Evolutionary conservation across 2,329 filamentous ascomycete genomes (phyloP), one percentile per base, ranked within the genome.

Genomic region (Cadophora luteo-olivacea): DNA sequence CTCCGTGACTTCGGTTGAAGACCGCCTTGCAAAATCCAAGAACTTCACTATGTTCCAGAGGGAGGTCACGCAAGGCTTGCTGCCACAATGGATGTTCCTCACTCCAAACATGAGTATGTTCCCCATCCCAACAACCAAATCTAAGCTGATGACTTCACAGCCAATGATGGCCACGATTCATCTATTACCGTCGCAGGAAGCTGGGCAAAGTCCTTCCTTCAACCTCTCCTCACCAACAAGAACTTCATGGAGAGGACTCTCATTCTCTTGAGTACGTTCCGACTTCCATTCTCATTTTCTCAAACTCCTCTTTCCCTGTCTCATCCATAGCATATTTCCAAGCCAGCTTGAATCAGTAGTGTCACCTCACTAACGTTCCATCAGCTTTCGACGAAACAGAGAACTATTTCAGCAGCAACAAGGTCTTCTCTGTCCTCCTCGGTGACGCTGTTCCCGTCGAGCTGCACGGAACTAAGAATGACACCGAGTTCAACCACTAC

Each of bases 11-110:
- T 81, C 84, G 61, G 84, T 84, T 65, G 78, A 83, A 41, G 83
- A 87, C 32, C 88, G 91, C 25, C 81, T 92, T 0, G 84, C 86
- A 8, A 85, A 89, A 77, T 89, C 91, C 78, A 94, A 95, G 84
- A 93, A 92, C 80, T 82, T 93, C 66, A 89, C 84, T 52, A 78
- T 84, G 75, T 94, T 95, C 81, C 84, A 90, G 73, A 80, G 84
- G 57, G 92, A 95, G 74, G 82, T 94, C n/a, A 80, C 84, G 62
- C 82, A 80, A 71, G 80, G 88, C 74, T 84, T 81, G 58, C 84
- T 94, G 19, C 92, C 92, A 4, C 92, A 94, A 80, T 88, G 86
- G 86, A 85, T 87, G 80, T 91, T 91, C 79, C 87, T 92, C 75
- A 91, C 89, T 0, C 90, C 90, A 1, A 91, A 92, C 82, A 91